Base-by-base conservation (phyloP, 225 moss, liverwort and hornwort genomes). In the Marchantia polymorpha region DNA sequence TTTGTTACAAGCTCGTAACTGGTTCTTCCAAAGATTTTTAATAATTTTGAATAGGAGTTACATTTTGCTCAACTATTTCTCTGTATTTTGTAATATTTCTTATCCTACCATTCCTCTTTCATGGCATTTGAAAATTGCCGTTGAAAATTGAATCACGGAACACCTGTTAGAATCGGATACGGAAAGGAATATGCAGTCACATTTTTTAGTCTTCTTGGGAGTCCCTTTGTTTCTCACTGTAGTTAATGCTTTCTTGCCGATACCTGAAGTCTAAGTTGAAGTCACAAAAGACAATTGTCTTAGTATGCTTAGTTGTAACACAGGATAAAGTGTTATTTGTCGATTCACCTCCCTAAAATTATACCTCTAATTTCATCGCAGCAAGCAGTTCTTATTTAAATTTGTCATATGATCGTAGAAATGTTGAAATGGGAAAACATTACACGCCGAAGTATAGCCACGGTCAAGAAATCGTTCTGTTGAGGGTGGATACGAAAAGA, bases 401-500 rank as follows among this genome's bases (percentile, higher is more conserved):
- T 27, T 65, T 3, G 67, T 23, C 67, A 67, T 25, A 2, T 14
- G 15, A 29, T 30, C 8, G 6, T 31, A 3, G 27, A 67, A 26
- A 9, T 4, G 25, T 67, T 31, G 29, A 49, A 70, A 70, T 70
- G 70, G 48, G 70, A 48, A 70, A 22, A 17, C 22, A 67, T 67
- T 17, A 67, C 67, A 31, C 29, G 14, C n/a, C 48, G 47, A 19
- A 30, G 1, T 70, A 22, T 46, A 49, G 7, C 29, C 68, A 69
- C 68, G 30, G 14, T 31, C 68, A 70, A 70, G 47, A 49, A 49
- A 70, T 70, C 22, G 70, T 48, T 22, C 39, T 69, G 29, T 14
- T 87, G 70, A 77, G 58, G 79, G 80, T 59, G 26, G 80, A 79
- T 12, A 84, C 79, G 59, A 14, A 26, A 39, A 2, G 39, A 6